Evolutionary conservation across 441 rosid genomes (phyloP), one percentile per base, ranked within the genome.

Genomic region (Populus trichocarpa): DNA sequence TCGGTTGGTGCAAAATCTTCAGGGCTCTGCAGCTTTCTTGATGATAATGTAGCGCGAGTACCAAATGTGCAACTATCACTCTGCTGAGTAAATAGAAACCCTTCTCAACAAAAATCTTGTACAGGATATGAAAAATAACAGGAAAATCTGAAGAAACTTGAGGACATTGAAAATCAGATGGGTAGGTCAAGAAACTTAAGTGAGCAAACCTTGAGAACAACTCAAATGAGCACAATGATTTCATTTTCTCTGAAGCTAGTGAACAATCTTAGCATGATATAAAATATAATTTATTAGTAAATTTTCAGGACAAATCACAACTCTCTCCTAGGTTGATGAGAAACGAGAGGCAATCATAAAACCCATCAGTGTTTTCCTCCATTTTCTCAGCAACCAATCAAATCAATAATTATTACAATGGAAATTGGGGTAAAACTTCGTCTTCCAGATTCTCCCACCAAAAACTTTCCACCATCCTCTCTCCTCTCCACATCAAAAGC

Each of bases 361-460:
- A 57, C 23, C 63, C 61, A 57, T 20, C 63, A 20, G 63, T 57
- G 35, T 68, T 68, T 38, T 25, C 53, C 75, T 70, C 30, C 53
- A 50, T 46, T 46, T 63, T 42, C 35, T 65, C 71, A 26, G 22
- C 46, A 30, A 14, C 33, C 30, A 77, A 71, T 8, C 57, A 42
- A n/a, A 26, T 16, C 22, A 25, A 0, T 26, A 33, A 16, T 28
- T 20, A 26, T 35, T 9, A n/a, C 23, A 33, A 79, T 89, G 96
- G 92, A 88, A 82, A 87, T 91, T 1, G 92, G 90, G 82, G 89
- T 91, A 50, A 90, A 90, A 74, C 87, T 90, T 11, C 87, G 87
- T 0, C 89, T 90, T 42, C 88, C 84, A 7, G 81, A 85, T 78
- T 80, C 84, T 73, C 87, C 80, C 92, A 89, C 84, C 82, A 86